Evolutionary conservation across 305 asterid genomes (phyloP), one percentile per base, ranked within the genome.

Genomic region (Rubia tinctorum): DNA sequence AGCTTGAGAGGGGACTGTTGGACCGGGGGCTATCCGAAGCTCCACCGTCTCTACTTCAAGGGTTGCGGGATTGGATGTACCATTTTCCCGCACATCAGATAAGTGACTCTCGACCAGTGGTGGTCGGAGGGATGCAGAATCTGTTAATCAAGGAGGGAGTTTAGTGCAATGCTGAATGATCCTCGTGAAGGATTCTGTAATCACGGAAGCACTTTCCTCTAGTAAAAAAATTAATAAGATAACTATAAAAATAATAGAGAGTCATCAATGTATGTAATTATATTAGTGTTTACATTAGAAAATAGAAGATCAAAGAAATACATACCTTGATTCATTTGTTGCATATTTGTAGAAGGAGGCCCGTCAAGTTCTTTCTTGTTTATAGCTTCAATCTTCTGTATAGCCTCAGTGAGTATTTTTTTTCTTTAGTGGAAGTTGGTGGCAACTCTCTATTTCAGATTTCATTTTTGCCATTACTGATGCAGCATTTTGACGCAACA

Each of bases 381-480:
- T 66, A 42, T 15, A 45, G 66, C 47, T 77, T 56, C 65, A 2
- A 61, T 58, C 63, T 37, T 73, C 73, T 76, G 77, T 72, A 78
- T 34, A 15, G 80, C 81, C 80, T 85, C 89, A 7, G 86, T 91
- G 74, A 86, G 77, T 40, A 71, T 73, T 73, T 80, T 88, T 18
- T 82, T 79, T 37, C 23, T 65, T 14, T 56, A 40, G 34, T 53
- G 80, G 65, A 45, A 42, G 76, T 70, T 70, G 69, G 82, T 68
- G 79, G 78, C 78, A 55, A 15, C 75, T 69, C 37, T 86, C 89
- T 12, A 81, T 75, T 73, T 45, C 76, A 44, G 71, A 2, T 51
- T 22, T 78, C 84, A 82, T 82, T 75, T 81, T 69, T 60, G 64
- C 58, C 14, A 78, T 75, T 43, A 81, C 80, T 69, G 4, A 51